These are phyloP conservation scores for Escallonia rubra DNA, from an alignment of 129 eudicot genomes.

Conservation along the genomic window DNA sequence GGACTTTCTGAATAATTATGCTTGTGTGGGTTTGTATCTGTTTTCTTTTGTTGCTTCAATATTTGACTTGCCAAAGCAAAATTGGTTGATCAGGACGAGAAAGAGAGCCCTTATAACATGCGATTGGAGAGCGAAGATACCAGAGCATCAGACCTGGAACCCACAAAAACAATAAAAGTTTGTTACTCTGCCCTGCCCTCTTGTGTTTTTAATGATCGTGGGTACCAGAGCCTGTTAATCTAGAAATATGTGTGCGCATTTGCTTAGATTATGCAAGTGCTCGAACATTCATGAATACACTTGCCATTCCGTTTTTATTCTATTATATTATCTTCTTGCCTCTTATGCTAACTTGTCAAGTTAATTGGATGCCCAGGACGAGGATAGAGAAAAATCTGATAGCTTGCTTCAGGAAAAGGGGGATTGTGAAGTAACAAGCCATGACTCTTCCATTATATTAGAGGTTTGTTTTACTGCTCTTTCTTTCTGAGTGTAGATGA, in stretches of 20 bases:
- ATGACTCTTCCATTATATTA: slow-evolving; percentile 9
- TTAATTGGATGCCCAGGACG: slow-evolving; percentile 27
- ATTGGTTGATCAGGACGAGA: slow-evolving; percentile 25
- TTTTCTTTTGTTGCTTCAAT: neutral
- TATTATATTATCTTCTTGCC: neutral
- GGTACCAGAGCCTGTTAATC: neutral
- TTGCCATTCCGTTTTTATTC: no score
- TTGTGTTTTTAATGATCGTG: neutral
- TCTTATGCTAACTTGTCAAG: neutral
- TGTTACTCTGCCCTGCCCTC: neutral
- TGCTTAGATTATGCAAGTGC: no score
- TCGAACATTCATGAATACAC: no score
- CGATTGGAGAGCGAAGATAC: slow-evolving; percentile 10
- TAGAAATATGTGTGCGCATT: no score
- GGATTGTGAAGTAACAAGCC: slow-evolving; percentile 18
- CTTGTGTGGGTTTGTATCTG: neutral
- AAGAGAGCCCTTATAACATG: slow-evolving; percentile 6
- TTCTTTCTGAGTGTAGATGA: neutral
- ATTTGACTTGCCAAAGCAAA: slow-evolving; percentile 14
- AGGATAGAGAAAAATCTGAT: slow-evolving; percentile 25
- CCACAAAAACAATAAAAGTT: slow-evolving; percentile 19
- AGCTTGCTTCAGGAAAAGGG: slow-evolving; percentile 25
- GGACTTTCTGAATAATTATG: neutral
- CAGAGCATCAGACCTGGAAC: slow-evolving; percentile 14
- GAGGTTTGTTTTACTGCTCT: slow-evolving; percentile 33